These are phyloP conservation scores for Penicillium freii DNA, from an alignment of 2,329 filamentous ascomycete genomes.

Conservation along the genomic window DNA sequence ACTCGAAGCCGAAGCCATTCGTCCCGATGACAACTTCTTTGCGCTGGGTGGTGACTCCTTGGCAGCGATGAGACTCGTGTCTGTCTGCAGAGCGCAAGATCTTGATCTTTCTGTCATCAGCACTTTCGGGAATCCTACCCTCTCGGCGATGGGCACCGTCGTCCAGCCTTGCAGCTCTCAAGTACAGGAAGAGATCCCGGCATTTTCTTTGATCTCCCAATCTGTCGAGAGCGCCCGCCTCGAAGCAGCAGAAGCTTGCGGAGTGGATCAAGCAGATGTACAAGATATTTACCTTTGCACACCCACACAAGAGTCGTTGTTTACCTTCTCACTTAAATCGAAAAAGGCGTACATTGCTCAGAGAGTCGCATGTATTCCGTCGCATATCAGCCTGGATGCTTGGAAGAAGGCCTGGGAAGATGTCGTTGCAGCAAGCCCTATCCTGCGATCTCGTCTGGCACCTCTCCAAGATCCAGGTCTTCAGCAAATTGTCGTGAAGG, in stretches of 20 bases:
- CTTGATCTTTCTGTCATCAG: slow-evolving; percentile 38
- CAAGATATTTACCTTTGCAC: slow-evolving; percentile 46
- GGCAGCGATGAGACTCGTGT: slow-evolving; percentile 36
- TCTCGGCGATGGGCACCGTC: slow-evolving; percentile 45
- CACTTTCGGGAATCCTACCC: slow-evolving; percentile 35
- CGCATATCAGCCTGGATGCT: slow-evolving; percentile 33
- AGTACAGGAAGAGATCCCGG: slow-evolving; percentile 23
- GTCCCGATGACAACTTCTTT: slow-evolving; percentile 40
- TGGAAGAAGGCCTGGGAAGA: slow-evolving; percentile 48
- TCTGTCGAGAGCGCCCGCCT: slow-evolving; percentile 31
- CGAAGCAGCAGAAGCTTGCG: slow-evolving; percentile 41
- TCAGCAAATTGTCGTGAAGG: slow-evolving; percentile 39
- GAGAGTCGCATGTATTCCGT: slow-evolving; percentile 40
- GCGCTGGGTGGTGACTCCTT: slow-evolving; percentile 37
- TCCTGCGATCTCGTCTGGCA: slow-evolving; percentile 48
- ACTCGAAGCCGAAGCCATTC: slow-evolving; percentile 36
- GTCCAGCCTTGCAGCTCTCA: slow-evolving; percentile 30
- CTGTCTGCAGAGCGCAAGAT: slow-evolving; percentile 30
- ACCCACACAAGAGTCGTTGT: slow-evolving; percentile 43
- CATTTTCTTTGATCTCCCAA: slow-evolving; percentile 37
- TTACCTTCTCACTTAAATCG: slow-evolving; percentile 47
- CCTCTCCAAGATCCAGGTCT: slow-evolving; percentile 36
- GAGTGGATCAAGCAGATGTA: slow-evolving; percentile 26
- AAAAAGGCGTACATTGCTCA: slow-evolving; percentile 48
- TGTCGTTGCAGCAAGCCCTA: slow-evolving; percentile 41